A percentile compares a stretch with the other conserved stretches of the same genome.
Conservation (phyloP, 257 asterid genomes). For the Perilla frutescens region DNA sequence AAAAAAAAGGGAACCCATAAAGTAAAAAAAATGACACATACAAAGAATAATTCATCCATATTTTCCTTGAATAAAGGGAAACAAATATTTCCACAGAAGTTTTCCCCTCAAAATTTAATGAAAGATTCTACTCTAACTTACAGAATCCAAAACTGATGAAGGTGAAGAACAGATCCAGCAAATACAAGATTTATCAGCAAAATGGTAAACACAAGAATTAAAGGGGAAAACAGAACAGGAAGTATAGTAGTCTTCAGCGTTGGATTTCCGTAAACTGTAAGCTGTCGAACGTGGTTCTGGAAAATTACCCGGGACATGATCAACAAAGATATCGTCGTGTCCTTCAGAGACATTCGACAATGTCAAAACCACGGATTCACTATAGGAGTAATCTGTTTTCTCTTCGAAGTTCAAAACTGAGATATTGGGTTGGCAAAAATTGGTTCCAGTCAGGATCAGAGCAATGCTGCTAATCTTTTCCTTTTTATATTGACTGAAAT, state of each 20-base stretch:
- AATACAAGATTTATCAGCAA: slow-evolving; percentile 18
- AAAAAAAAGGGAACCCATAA: background rate
- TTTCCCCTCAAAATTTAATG: slow-evolving; percentile 28
- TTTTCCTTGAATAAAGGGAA: slow-evolving; percentile 19
- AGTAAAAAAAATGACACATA: background rate
- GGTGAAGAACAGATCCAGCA: background rate
- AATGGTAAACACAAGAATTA: background rate
- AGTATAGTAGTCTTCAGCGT: background rate
- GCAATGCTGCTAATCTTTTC: background rate
- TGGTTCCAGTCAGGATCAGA: slow-evolving; percentile 8
- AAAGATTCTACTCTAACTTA: slow-evolving; percentile 19
- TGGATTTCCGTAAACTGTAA: background rate
- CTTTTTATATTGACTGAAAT: slow-evolving; percentile 22
- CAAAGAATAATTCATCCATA: background rate
- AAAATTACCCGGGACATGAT: background rate
- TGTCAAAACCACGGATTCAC: background rate
- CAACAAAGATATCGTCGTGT: background rate
- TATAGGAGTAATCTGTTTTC: background rate
- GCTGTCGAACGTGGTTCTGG: background rate
- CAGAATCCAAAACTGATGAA: slow-evolving; percentile 27
- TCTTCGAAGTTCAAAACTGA: background rate
- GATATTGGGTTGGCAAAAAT: background rate
- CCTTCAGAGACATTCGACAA: background rate
- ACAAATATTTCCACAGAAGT: background rate
- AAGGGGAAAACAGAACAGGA: background rate